These are phyloP conservation scores for Malassezia sympodialis DNA, from an alignment of 1,284 basidiomycete genomes.

Conservation along the genomic window DNA sequence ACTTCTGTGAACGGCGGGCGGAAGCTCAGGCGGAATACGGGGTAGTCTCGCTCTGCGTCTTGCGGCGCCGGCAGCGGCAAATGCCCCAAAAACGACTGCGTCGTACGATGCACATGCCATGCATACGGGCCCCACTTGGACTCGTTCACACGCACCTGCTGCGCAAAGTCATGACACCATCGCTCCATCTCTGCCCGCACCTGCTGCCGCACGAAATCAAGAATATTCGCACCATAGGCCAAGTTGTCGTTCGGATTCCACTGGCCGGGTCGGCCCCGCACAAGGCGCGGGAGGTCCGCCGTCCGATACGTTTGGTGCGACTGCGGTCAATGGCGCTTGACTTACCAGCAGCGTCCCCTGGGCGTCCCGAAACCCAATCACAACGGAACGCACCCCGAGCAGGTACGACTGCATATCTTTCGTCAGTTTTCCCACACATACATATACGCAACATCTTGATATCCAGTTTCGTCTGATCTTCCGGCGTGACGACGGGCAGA, in stretches of 20 bases:
- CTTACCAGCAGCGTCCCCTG: slow-evolving; percentile 52
- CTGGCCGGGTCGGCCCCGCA: slow-evolving; percentile 54
- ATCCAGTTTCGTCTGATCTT: slow-evolving; percentile 76
- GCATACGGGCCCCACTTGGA: not conserved
- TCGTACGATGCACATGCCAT: slow-evolving; percentile 17
- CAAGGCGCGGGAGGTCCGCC: slow-evolving; percentile 44
- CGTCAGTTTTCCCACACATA: not conserved
- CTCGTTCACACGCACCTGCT: slow-evolving; percentile 2
- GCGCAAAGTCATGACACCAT: not conserved
- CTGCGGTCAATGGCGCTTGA: not conserved
- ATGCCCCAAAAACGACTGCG: slow-evolving; percentile 6
- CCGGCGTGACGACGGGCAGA: slow-evolving; percentile 56
- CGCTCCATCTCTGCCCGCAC: slow-evolving; percentile 10
- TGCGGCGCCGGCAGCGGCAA: slow-evolving; percentile 1
- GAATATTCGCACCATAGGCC: slow-evolving; percentile 61
- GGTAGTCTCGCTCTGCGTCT: slow-evolving; percentile 13
- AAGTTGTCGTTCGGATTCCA: slow-evolving; percentile 72
- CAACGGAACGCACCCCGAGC: slow-evolving; percentile 68
- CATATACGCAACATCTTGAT: slow-evolving; percentile 57
- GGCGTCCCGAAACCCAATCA: slow-evolving; percentile 82
- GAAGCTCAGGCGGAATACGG: slow-evolving; percentile 32
- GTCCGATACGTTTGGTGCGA: slow-evolving; percentile 46
- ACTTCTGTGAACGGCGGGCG: slow-evolving; percentile 25
- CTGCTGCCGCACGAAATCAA: slow-evolving; percentile 55
- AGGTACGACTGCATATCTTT: slow-evolving; percentile 72